Percentiles rank a stretch among this genome's conserved stretches.
Evolutionary conservation across 805 yeast genomes (phyloP).

Genomic region (Wickerhamiella bombiphila): DNA sequence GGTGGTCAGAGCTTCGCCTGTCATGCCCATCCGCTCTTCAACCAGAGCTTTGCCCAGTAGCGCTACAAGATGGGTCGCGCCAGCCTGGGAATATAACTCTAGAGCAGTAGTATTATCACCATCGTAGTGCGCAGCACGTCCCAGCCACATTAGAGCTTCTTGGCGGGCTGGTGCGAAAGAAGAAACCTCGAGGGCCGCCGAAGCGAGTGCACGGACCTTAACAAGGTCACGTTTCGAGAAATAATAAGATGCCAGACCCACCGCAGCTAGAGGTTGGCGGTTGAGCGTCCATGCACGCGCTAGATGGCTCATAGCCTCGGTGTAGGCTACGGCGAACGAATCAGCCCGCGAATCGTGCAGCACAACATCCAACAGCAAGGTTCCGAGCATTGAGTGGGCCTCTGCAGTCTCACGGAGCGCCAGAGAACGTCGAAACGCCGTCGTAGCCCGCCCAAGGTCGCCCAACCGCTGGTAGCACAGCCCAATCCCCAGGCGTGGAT

Average conservation of each 20-base stretch:
- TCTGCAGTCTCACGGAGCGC: constrained; percentile 38
- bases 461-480: constrained; percentile 82
- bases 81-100: constrained; percentile 55
- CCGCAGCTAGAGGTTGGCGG: constrained; percentile 40
- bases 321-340: constrained; percentile 47
- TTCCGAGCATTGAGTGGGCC: constrained; percentile 49
- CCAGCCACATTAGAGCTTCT: constrained; percentile 74
- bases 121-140: constrained; percentile 51
- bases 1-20: constrained; percentile 75
- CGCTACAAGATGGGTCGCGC: constrained; percentile 50
- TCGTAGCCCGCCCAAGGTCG: constrained; percentile 58
- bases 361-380: constrained; percentile 55
- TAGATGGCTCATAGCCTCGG: constrained; percentile 37
- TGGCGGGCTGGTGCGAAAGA: constrained; percentile 32
- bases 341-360: constrained; percentile 30
- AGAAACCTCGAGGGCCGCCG: constrained; percentile 31
- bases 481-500: constrained; percentile 90
- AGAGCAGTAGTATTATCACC: constrained; percentile 58
- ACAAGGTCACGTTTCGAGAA: constrained; percentile 53
- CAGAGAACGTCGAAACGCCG: constrained; percentile 70
- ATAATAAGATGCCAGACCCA: constrained; percentile 54
- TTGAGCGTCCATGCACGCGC: constrained; percentile 28
- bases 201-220: constrained; percentile 41
- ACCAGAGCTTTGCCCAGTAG: constrained; percentile 78
- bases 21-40: constrained; percentile 50